Evolutionary conservation across 2,329 filamentous ascomycete genomes (phyloP), one percentile per base, ranked within the genome.

Genomic region (Ceratocystiopsis minuta): DNA sequence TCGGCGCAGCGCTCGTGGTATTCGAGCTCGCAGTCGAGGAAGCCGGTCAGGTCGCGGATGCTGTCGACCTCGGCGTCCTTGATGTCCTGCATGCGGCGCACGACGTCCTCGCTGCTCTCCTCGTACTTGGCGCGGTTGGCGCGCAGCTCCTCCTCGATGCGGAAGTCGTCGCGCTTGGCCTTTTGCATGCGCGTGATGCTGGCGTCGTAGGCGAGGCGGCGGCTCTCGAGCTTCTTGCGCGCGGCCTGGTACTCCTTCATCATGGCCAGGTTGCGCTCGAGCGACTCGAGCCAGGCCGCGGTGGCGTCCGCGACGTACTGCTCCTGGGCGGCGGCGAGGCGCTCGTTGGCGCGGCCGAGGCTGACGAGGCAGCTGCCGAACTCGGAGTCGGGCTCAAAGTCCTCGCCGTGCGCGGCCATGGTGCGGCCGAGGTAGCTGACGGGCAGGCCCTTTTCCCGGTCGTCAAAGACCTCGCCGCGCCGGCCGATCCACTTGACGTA

Each of bases 221-320:
- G 78, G 54, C 68, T 82, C 57, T 96, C 90, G 49, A 96, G 79
- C 73, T 93, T 95, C 72, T 90, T 95, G 55, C 88, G 80, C 40
- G 88, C 75, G 49, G 72, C 68, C 80, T 95, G 86, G 53, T 94
- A 96, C 55, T 96, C 90, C 59, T 93, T 95, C 84, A 96, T 88
- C 70, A 94, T 90, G 33, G 84, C 78, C 41, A 94, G 61, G 20
- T 81, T 92, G 50, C 86, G 70, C 58, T 96, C 88, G 17, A 94
- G 66, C n/a, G 82, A 86, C 57, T 95, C 86, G 44, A 93, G 68
- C 88, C 88, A 95, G 56, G 73, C 80, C 32, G 75, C 71, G 15
- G 81, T 92, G 47, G 85, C 80, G 52, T 82, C 73, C 32, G 74
- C 68, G 37, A 85, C 75, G 54, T 88, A 94, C 18, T 68, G 75